Evolutionary conservation across 768 basidiomycete species (phyloP), one percentile per base, ranked within the genome.

Genomic region (Pleurotus pulmonarius): DNA sequence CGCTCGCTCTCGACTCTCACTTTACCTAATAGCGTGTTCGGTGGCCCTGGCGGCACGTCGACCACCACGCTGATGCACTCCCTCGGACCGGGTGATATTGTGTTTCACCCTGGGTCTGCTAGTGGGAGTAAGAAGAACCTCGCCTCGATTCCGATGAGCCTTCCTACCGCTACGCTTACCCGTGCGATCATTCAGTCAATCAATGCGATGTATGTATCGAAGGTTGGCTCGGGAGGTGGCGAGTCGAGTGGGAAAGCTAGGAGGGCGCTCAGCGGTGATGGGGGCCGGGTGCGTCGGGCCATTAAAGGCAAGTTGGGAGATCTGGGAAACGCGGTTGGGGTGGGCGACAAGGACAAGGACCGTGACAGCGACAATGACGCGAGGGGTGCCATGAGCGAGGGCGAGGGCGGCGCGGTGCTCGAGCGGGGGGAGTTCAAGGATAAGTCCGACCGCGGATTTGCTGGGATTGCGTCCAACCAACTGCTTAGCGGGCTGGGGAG

Each of bases 221-320:
- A 53, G n/a, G 38, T 53, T 20, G 51, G 51, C 2, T n/a, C 51
- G 16, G 38, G 51, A 12, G 51, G 51, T 18, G 51, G 46, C 1
- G 16, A 49, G 1, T 16, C 11, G 16, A 24, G 18, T 41, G 39
- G 16, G 11, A 53, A 41, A 25, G 51, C 34, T 24, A 53, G 22
- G 26, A 39, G 51, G 13, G 51, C 51, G 5, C 43, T 45, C 16
- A 46, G 54, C 24, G 54, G 54, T 9, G 54, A 55, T 46, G 29
- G 54, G n/a, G 54, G 85, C 53, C 83, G 81, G 55, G 83, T 87
- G 13, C 81, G 86, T 46, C 79, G 83, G 13, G 83, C 80, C 41
- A 73, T 89, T 39, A 75, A 85, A 59, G 81, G 75, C 57, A 86
- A 82, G 61, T 65, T 88, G 18, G 87, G 83, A 49, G 80, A 81